Evolutionary conservation across 192 early-diverging fungal species (phyloP), one percentile per base, ranked within the genome.

Genomic region (Linnemannia schmuckeri): DNA sequence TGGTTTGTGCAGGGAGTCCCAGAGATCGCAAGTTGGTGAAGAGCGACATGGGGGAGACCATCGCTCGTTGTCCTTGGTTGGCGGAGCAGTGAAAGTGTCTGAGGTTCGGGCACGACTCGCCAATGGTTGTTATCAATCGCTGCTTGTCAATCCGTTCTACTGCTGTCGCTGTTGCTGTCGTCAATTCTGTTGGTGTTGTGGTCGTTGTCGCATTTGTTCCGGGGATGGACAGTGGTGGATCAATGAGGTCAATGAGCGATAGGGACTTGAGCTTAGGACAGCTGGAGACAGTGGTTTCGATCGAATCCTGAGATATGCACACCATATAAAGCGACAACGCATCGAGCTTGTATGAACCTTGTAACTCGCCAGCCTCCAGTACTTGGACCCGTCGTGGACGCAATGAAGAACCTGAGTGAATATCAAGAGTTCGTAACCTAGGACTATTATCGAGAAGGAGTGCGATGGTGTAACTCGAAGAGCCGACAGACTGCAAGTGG

Each of bases 401-500:
- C 47, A 47, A 27, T 2, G 30, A 30, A n/a, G 46, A 20, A 0
- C 72, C 30, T 20, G 46, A 74, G 13, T 74, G 40, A 30, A 74
- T 74, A 33, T 44, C 41, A 7, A 74, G 72, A 8, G 22, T 24
- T 27, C 22, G 44, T 52, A 76, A 52, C 55, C 22, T 55, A 61
- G 74, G 52, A n/a, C 74, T 63, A 10, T 18, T 54, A 4, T 76
- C 37, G 15, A 76, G 74, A 41, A 76, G 35, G 30, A 57, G 8
- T 6, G 74, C 55, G 37, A 76, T 76, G 18, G 74, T 76, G 54
- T 57, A 76, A 54, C 27, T 57, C 5, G 15, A 30, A 22, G 74
- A 13, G 35, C 38, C 35, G 35, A 35, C 74, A 22, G 37, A 38
- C 22, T 9, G 20, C 35, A 61, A 9, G 6, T 41, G 74, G 6